Conservation (phyloP, 306 rosid species). For the Sechiopsis laciniata region DNA sequence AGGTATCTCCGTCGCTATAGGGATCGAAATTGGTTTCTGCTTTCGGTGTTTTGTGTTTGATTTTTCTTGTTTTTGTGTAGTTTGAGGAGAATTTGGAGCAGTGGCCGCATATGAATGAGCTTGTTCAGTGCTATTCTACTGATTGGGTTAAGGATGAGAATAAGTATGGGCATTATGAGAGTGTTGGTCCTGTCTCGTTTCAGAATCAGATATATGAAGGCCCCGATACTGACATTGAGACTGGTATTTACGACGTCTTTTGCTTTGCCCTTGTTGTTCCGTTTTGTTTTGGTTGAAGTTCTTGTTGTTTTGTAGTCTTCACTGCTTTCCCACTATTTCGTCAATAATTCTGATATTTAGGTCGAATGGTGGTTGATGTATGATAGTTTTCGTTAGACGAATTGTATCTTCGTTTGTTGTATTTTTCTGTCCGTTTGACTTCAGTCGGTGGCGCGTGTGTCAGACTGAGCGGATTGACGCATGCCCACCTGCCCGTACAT, state of each 20-base stretch:
- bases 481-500: not conserved
- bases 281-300: too few relatives aligned
- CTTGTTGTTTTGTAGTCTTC: not conserved
- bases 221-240: conserved; percentile 94
- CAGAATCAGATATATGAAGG: conserved; percentile 91
- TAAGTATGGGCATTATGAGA: conserved; percentile 87
- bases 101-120: conserved; percentile 92
- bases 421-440: not conserved
- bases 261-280: too few relatives aligned
- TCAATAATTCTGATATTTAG: not conserved
- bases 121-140: conserved; percentile 89
- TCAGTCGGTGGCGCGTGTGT: not conserved
- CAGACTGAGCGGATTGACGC: not conserved
- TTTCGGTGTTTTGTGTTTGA: not conserved
- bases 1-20: conserved; percentile 34
- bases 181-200: conserved; percentile 57
- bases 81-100: conserved; percentile 95
- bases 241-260: conserved; percentile 38
- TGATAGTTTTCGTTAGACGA: not conserved
- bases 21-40: too few relatives aligned
- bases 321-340: not conserved
- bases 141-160: conserved; percentile 95
- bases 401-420: not conserved
- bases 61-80: conserved; percentile 33
- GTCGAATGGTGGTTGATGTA: not conserved